phyloP scores from a whole-genome alignment of 345 rosid species.

The Alliaria petiolata region DNA sequence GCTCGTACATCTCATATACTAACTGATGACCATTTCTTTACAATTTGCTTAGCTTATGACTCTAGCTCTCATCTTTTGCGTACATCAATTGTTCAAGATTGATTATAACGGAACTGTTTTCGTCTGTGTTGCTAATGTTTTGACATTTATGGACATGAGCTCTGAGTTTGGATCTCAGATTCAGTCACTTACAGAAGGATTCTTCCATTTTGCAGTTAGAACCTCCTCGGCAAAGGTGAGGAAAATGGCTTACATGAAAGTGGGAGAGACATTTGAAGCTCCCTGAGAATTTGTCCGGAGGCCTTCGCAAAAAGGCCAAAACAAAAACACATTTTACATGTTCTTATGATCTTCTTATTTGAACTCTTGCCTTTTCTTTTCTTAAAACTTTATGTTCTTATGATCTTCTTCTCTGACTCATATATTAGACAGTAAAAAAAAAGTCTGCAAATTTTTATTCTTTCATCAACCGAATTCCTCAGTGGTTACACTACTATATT shows the following conservation, averaged over 20 bases:
- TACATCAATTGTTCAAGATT: not conserved
- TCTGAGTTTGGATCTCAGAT: not conserved
- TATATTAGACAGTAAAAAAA: slow-evolving; percentile 20
- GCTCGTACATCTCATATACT: not conserved
- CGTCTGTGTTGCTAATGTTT: not conserved
- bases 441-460: slow-evolving; percentile 9
- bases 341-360: slow-evolving; percentile 29
- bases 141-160: not conserved
- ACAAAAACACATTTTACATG: slow-evolving; percentile 13
- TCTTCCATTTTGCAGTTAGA: slow-evolving; percentile 4
- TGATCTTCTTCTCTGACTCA: slow-evolving; percentile 19
- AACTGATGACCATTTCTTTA: not conserved
- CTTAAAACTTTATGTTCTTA: slow-evolving; percentile 15
- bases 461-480: not conserved
- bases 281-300: slow-evolving; percentile 24
- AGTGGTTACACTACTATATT: not conserved
- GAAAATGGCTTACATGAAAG: not conserved
- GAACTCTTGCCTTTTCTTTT: slow-evolving; percentile 28
- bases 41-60: not conserved
- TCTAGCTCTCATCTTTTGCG: not conserved
- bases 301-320: slow-evolving; percentile 24
- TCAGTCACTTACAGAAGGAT: not conserved
- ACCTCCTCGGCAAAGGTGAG: slow-evolving; percentile 17
- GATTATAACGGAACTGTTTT: not conserved
- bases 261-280: slow-evolving; percentile 25